Evolutionary conservation across 1,284 basidiomycete genomes (phyloP).

Genomic region (Cutaneotrichosporon sp.): DNA sequence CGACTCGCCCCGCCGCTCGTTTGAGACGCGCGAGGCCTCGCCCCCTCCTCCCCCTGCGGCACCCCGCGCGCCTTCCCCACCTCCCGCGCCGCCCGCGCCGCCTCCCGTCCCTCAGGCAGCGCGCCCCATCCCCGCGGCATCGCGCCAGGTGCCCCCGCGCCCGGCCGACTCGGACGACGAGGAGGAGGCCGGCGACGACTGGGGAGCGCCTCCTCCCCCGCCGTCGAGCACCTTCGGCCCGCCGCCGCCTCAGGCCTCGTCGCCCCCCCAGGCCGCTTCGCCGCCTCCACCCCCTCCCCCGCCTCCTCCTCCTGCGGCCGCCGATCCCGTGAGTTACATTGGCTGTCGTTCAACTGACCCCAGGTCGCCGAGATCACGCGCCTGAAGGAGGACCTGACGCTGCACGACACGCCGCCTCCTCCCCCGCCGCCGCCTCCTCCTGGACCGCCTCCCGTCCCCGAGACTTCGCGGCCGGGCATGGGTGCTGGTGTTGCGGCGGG

Average conservation of each 20-base stretch:
- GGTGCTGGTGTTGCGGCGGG: constrained; percentile 14
- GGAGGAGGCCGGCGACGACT: constrained; percentile 42
- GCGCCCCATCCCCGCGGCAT: constrained; percentile 1
- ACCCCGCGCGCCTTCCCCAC: constrained; percentile 22
- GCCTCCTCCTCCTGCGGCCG: constrained; percentile 45
- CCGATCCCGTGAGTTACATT: constrained; percentile 49
- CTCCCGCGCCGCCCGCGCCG: constrained; percentile 24
- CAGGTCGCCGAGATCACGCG: constrained; percentile 47
- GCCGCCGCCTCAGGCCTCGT: constrained; percentile 1
- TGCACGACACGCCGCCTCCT: constrained; percentile 39
- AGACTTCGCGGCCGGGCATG: constrained; percentile 28
- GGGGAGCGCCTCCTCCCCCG: constrained; percentile 40
- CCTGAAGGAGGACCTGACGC: constrained; percentile 47
- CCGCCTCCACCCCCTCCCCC: constrained; percentile 28
- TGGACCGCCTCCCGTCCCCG: constrained; percentile 39
- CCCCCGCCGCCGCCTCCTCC: constrained; percentile 37
- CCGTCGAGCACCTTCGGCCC: constrained; percentile 32
- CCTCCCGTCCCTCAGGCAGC: constrained; percentile 12
- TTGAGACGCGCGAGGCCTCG: constrained; percentile 16
- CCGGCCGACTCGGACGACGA: constrained; percentile 37
- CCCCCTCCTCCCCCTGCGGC: constrained; percentile 15
- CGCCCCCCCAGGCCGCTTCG: constrained; percentile 14
- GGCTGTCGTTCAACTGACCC: constrained; percentile 19
- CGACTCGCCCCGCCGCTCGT: constrained; percentile 11
- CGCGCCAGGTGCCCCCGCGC: constrained; percentile 33